These are phyloP conservation scores for Pythium folliculosum DNA, from an alignment of 352 stramenopile genomes.

Conservation along the genomic window DNA sequence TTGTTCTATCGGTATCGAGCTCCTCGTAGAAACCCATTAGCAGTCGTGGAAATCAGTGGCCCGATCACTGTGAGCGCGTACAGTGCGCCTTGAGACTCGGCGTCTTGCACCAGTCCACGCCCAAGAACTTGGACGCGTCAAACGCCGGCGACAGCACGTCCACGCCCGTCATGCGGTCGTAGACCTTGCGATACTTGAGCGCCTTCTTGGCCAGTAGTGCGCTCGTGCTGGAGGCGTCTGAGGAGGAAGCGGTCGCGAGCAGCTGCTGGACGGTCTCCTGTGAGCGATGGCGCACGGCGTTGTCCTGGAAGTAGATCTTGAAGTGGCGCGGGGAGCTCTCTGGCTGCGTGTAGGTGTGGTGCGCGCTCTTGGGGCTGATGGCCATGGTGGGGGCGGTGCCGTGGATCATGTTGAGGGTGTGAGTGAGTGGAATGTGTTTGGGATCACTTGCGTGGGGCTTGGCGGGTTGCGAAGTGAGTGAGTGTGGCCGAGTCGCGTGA, in stretches of 20 bases:
- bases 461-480: too few relatives aligned
- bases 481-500: too few relatives aligned
- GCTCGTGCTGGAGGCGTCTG: background rate
- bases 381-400: too few relatives aligned
- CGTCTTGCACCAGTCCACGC: slow-evolving; percentile 41
- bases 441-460: too few relatives aligned
- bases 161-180: slow-evolving; percentile 17
- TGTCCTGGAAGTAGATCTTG: slow-evolving; percentile 17
- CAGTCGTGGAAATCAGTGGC: background rate
- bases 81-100: slow-evolving; percentile 7
- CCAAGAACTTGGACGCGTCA: slow-evolving; percentile 55
- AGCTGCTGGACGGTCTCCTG: slow-evolving; percentile 7
- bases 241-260: background rate
- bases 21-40: slow-evolving; percentile 11
- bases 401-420: too few relatives aligned
- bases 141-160: slow-evolving; percentile 42
- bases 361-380: too few relatives aligned
- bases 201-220: slow-evolving; percentile 19
- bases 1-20: background rate
- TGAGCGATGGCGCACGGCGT: slow-evolving; percentile 9
- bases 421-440: too few relatives aligned
- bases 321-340: background rate
- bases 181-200: slow-evolving; percentile 28
- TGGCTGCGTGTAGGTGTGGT: too few relatives aligned
- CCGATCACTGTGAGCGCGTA: background rate